Percentiles rank a stretch among this genome's conserved stretches.
phyloP scores from a whole-genome alignment of 2,329 filamentous ascomycete species.

The Cladophialophora exuberans region DNA sequence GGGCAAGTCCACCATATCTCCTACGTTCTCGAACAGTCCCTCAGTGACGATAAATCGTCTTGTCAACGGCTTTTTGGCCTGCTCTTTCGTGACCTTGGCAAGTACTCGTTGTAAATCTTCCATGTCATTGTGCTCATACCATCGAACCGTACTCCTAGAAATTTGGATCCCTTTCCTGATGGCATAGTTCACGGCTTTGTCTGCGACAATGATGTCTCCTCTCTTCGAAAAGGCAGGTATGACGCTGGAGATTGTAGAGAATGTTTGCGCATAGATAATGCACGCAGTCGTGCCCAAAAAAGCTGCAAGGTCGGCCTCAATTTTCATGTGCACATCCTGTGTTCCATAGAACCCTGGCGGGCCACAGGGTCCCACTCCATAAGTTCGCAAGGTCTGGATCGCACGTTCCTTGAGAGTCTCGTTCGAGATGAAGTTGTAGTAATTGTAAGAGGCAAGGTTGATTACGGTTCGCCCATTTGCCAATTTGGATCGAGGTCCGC shows the following conservation, averaged over 20 bases:
- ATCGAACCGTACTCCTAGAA: conserved; percentile 84
- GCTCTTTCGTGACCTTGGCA: conserved; percentile 83
- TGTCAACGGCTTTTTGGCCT: conserved; percentile 84
- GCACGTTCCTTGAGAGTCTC: conserved; percentile 93
- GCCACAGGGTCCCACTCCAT: conserved; percentile 94
- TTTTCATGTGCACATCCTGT: conserved; percentile 97
- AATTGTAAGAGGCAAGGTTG: conserved; percentile 95
- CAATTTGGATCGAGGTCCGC: conserved; percentile 87
- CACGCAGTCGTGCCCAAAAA: conserved; percentile 86
- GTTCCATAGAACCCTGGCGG: conserved; percentile 98
- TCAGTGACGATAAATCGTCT: conserved; percentile 95
- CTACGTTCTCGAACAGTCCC: conserved; percentile 87
- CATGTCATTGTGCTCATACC: conserved; percentile 97
- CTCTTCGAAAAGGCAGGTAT: conserved; percentile 97
- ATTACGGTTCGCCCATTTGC: conserved; percentile 85
- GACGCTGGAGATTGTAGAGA: conserved; percentile 94
- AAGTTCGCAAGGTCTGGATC: conserved; percentile 88
- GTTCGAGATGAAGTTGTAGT: conserved; percentile 94
- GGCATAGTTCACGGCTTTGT: conserved; percentile 89
- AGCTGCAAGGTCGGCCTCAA: conserved; percentile 87
- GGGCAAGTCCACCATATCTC: conserved; percentile 82
- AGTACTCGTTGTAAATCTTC: conserved; percentile 86
- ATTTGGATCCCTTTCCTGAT: conserved; percentile 95
- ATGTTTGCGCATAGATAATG: conserved; percentile 94
- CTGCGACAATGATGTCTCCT: conserved; percentile 93